A percentile compares a stretch with the other conserved stretches of the same genome.
Evolutionary conservation across 2,329 filamentous ascomycete species (phyloP).

Genomic region (Ascochyta koolunga): DNA sequence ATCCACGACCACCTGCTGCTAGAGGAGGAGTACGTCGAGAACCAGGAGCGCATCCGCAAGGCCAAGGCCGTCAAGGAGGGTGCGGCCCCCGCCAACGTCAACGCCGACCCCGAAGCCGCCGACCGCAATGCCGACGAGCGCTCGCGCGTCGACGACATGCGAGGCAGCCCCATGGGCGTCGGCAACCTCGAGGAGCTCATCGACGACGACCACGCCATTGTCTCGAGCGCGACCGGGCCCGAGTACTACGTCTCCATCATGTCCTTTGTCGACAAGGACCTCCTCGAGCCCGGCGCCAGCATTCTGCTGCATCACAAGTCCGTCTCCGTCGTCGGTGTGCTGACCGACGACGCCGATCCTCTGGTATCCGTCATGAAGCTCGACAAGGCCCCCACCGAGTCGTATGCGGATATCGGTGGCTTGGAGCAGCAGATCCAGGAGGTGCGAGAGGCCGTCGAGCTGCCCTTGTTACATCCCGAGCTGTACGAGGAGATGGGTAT

Average conservation of each 20-base stretch:
- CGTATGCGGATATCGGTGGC: constrained; percentile 97
- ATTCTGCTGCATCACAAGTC: constrained; percentile 97
- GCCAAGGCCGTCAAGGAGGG: constrained; percentile 70
- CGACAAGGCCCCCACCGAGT: constrained; percentile 97
- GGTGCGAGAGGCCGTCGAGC: constrained; percentile 93
- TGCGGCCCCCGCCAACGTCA: constrained; percentile 61
- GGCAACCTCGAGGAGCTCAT: constrained; percentile 98
- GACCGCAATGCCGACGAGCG: constrained; percentile 95
- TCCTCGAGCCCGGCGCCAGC: constrained; percentile 93
- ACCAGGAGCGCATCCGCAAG: constrained; percentile 94
- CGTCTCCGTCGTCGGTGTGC: constrained; percentile 94
- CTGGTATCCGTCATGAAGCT: constrained; percentile 99
- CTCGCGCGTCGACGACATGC: constrained; percentile 95
- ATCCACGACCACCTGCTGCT: constrained; percentile 96
- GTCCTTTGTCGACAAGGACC: constrained; percentile 99
- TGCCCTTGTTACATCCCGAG: constrained; percentile 93
- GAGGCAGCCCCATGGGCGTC: constrained; percentile 97
- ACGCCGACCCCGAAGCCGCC: constrained; percentile 71
- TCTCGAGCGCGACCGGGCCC: constrained; percentile 94
- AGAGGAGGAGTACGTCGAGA: constrained; percentile 98
- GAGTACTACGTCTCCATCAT: constrained; percentile 99
- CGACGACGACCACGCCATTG: constrained; percentile 98
- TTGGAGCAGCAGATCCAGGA: constrained; percentile 95
- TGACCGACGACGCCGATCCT: constrained; percentile 95
- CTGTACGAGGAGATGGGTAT: constrained; percentile 99